Base-by-base conservation (phyloP, 2,329 filamentous ascomycete species). In the Hypoxylon sp. region DNA sequence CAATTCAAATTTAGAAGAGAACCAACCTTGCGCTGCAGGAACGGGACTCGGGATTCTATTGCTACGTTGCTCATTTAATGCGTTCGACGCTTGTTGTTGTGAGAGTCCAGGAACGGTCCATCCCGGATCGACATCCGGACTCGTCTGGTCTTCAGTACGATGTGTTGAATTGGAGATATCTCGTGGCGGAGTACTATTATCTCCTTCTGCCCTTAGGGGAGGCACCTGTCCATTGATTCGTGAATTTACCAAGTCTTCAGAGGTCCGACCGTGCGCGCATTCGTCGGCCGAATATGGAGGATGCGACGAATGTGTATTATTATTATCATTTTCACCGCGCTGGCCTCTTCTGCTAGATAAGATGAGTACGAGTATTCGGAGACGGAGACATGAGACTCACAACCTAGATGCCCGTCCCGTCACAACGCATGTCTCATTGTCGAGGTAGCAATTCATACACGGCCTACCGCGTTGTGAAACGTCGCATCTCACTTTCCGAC, bases 391-490 rank as follows among this genome's bases (percentile, higher is more conserved):
- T 11, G 8, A 25, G 25, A 74, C 79, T 75, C 67, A 81, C 79
- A 79, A 78, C 63, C 77, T 77, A 3, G 78, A 81, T 19, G 78
- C 80, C 64, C 79, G 76, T 43, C 77, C 78, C 7, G 78, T 81
- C 61, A 81, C 76, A 54, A 83, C 73, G 67, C 80, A 80, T 0
- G 76, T 78, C 68, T 84, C 82, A 62, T 80, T 82, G 68, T 85
- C 83, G 58, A 84, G 80, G 47, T 82, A 82, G 71, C 83, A 85
- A 60, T 85, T 85, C 77, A 84, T 85, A 74, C 81, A 86, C 6
- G 83, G 84, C 30, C 79, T 76, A 2, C 82, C 83, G 61, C 80
- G 77, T 67, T 83, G 82, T 41, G 80, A 83, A 14, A 85, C 82
- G 70, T 84, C 83, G 61, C 83, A 85, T 27, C 83, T 77, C 27